Conservation (phyloP, 176 grass and related monocot species). For the Aegilops tauschii region DNA sequence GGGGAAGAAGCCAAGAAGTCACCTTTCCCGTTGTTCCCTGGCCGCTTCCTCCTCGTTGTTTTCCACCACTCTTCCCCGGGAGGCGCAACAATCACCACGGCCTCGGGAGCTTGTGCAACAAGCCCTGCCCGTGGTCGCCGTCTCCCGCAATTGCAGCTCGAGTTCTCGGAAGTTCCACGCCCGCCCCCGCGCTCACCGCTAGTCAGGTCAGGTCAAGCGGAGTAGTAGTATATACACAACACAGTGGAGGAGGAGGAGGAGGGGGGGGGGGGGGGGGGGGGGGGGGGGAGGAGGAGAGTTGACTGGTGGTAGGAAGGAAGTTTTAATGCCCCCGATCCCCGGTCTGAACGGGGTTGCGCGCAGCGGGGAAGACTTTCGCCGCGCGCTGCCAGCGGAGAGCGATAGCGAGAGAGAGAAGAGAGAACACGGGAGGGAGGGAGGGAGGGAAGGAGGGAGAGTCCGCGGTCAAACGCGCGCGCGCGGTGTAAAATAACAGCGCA, state of each 20-base stretch:
- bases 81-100: not conserved
- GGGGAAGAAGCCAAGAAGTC: not conserved
- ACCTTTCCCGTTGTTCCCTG: slow-evolving; percentile 11
- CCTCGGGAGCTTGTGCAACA: not conserved
- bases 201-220: not conserved
- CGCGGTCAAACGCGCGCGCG: slow-evolving; percentile 23
- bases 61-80: not conserved
- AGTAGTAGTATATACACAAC: not conserved
- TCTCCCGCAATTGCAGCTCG: not conserved
- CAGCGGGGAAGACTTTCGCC: not conserved
- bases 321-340: not conserved
- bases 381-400: slow-evolving; percentile 1
- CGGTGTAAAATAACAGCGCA: not conserved
- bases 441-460: not conserved
- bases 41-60: slow-evolving; percentile 10
- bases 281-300: not conserved
- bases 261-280: no score
- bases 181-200: not conserved
- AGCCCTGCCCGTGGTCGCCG: not conserved
- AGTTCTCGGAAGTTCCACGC: slow-evolving; percentile 32
- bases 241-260: not conserved
- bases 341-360: slow-evolving; percentile 21
- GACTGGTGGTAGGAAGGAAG: not conserved
- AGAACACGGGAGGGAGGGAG: not conserved
- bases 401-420: not conserved